Evolutionary conservation across 176 grass and related monocot genomes (phyloP).

Genomic region (Puya raimondii): DNA sequence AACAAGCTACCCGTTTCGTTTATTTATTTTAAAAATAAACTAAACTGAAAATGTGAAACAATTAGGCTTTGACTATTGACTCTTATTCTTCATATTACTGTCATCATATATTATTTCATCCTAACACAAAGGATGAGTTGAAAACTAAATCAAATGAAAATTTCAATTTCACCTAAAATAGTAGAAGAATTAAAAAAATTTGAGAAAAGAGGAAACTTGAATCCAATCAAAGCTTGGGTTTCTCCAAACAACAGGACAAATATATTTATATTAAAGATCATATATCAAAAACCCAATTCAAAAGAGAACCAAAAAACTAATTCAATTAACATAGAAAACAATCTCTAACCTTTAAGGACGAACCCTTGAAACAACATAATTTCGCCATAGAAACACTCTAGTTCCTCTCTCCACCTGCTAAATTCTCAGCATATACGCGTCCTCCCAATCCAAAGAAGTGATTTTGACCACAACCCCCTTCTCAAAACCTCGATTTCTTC

Average conservation of each 20-base stretch:
- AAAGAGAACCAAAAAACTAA: not conserved
- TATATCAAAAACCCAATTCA: not conserved
- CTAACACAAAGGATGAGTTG: too few relatives aligned
- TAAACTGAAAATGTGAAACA: too few relatives aligned
- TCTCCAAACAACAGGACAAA: too few relatives aligned
- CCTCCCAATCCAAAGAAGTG: not conserved
- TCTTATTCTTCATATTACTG: too few relatives aligned
- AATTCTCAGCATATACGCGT: not conserved
- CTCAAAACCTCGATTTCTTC: not conserved
- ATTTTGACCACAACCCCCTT: conserved; percentile 5
- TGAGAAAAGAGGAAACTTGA: not conserved
- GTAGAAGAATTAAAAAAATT: not conserved
- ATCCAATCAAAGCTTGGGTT: too few relatives aligned
- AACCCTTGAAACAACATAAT: conserved; percentile 2
- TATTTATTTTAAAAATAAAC: too few relatives aligned
- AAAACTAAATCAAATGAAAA: not conserved
- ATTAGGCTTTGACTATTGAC: too few relatives aligned
- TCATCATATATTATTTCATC: too few relatives aligned
- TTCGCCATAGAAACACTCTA: not conserved
- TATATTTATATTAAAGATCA: too few relatives aligned
- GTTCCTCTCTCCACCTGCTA: not conserved
- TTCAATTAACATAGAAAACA: not conserved
- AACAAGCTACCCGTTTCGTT: too few relatives aligned
- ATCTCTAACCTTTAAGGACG: not conserved
- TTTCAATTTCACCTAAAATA: not conserved